Evolutionary conservation across 1,284 basidiomycete species (phyloP).

Genomic region (Gymnopus androsaceus): DNA sequence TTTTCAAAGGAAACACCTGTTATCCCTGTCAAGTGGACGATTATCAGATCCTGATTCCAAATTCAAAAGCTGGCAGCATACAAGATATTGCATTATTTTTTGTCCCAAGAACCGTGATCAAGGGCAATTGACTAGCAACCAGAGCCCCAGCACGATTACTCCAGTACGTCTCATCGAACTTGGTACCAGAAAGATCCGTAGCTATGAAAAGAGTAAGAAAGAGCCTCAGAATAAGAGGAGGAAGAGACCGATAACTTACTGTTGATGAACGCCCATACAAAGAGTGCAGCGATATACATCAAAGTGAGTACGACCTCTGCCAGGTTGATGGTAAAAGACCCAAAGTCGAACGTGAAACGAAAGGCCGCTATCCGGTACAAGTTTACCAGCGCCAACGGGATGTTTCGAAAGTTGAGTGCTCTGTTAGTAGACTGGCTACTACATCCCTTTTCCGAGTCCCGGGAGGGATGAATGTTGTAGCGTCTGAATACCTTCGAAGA

Average conservation of each 20-base stretch:
- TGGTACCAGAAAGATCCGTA: constrained; percentile 34
- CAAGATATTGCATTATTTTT: constrained; percentile 66
- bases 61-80: constrained; percentile 33
- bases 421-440: constrained; percentile 9
- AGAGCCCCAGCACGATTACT: constrained; percentile 51
- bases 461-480: neutral
- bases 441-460: constrained; percentile 26
- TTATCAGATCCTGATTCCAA: neutral
- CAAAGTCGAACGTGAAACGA: constrained; percentile 46
- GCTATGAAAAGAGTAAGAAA: constrained; percentile 29
- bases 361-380: constrained; percentile 50
- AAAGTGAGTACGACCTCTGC: constrained; percentile 48
- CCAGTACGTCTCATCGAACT: constrained; percentile 43
- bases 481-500: constrained; percentile 27
- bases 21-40: constrained; percentile 38
- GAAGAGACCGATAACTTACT: no score
- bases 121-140: constrained; percentile 56
- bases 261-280: constrained; percentile 51
- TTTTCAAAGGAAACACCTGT: constrained; percentile 65
- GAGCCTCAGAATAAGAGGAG: no score
- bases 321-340: constrained; percentile 45
- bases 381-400: constrained; percentile 43
- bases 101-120: constrained; percentile 64
- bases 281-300: constrained; percentile 46
- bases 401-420: constrained; percentile 25